phyloP scores from a whole-genome alignment of 805 yeast species.

The Zygosaccharomyces siamensis region DNA sequence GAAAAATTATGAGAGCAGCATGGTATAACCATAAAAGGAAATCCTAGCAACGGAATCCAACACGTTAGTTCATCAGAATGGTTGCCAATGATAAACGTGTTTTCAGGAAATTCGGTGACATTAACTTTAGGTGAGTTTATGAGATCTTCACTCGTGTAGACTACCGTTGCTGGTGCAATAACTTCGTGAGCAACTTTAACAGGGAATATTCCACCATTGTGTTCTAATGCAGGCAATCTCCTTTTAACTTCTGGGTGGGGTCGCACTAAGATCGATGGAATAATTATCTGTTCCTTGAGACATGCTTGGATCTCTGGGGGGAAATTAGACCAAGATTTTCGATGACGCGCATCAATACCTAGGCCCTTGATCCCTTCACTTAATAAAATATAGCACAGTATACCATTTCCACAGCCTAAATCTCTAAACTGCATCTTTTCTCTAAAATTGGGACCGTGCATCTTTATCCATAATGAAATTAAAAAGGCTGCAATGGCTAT shows the following conservation, averaged over 20 bases:
- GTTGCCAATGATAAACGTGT: conserved; percentile 85
- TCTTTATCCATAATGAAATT: conserved; percentile 74
- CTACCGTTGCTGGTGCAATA: conserved; percentile 42
- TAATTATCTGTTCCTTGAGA: conserved; percentile 69
- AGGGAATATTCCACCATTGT: conserved; percentile 52
- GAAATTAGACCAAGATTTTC: conserved; percentile 82
- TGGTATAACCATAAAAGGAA: conserved; percentile 87
- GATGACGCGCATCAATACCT: conserved; percentile 84
- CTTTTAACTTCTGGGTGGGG: conserved; percentile 61
- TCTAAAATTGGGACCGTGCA: conserved; percentile 38
- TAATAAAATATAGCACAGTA: conserved; percentile 66
- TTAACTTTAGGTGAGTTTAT: conserved; percentile 52
- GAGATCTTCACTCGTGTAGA: conserved; percentile 37
- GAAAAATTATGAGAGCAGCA: conserved; percentile 88
- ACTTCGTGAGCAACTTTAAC: conserved; percentile 37
- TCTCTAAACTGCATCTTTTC: conserved; percentile 63
- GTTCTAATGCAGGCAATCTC: conserved; percentile 49
- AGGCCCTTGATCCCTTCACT: conserved; percentile 77
- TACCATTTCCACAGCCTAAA: conserved; percentile 93
- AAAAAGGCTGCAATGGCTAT: conserved; percentile 92
- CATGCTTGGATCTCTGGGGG: conserved; percentile 57
- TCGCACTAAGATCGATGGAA: conserved; percentile 69
- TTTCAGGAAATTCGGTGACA: conserved; percentile 58
- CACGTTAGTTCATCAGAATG: conserved; percentile 94
- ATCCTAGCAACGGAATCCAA: conserved; percentile 87